phyloP scores from a whole-genome alignment of 208 protist genomes.

The Naegleria lovaniensis region DNA sequence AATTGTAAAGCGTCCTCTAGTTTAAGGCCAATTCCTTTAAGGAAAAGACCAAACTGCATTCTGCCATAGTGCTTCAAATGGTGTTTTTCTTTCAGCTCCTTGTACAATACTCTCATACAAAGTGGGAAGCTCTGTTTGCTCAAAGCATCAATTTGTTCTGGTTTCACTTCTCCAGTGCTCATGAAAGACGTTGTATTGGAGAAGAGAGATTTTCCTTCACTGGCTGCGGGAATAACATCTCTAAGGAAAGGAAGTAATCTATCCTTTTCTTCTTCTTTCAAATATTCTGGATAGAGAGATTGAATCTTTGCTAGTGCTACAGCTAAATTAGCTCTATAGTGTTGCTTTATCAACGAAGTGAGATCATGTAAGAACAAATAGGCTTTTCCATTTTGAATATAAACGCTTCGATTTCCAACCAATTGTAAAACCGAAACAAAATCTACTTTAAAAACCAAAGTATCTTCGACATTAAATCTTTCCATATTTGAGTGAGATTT shows the following conservation, averaged over 20 bases:
- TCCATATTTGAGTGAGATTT: background rate
- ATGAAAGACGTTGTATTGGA: background rate
- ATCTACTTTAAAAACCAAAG: background rate
- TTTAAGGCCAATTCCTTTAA: slow-evolving; percentile 56
- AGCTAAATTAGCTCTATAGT: background rate
- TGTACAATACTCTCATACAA: slow-evolving; percentile 55
- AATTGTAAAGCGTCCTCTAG: slow-evolving; percentile 48
- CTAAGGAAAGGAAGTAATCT: background rate
- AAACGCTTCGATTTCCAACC: slow-evolving; percentile 14
- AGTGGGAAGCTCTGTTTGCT: slow-evolving; percentile 47
- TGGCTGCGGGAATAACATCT: background rate
- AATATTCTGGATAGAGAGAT: background rate
- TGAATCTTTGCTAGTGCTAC: background rate
- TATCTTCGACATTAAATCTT: background rate
- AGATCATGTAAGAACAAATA: background rate
- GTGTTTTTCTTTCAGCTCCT: slow-evolving; percentile 31
- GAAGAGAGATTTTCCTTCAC: background rate
- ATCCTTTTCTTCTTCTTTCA: background rate
- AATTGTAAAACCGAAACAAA: background rate
- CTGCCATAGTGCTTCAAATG: slow-evolving; percentile 55
- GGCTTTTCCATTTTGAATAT: slow-evolving; percentile 3
- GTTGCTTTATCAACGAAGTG: background rate
- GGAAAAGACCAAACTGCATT: slow-evolving; percentile 55
- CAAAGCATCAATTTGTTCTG: slow-evolving; percentile 33
- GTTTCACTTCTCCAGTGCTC: background rate